Evolutionary conservation across 371 early-diverging fungal species (phyloP), one percentile per base, ranked within the genome.

Genomic region (Saksenaea oblongispora): DNA sequence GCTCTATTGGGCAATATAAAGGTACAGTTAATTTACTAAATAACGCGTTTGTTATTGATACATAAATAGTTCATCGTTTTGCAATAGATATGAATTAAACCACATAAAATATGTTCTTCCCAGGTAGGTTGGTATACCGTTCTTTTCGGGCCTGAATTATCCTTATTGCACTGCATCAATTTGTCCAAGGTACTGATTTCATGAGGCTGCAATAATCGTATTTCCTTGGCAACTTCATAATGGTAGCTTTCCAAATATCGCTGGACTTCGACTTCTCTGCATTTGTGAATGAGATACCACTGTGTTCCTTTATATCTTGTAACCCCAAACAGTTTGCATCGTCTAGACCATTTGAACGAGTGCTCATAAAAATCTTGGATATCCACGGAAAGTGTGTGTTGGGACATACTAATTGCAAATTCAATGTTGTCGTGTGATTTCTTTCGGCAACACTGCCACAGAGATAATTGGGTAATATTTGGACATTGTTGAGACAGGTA

Each of bases 401-500:
- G 51, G 24, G 51, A 22, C 51, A 47, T 47, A 22, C 22, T 17
- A 22, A 47, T 22, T 4, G 11, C 51, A 47, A 47, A 47, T 17
- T 47, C 51, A 22, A 47, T 47, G 7, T 22, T 10, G 3, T 47
- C 51, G 24, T 47, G 22, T 3, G 51, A 47, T 22, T 47, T 47
- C 22, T 47, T 47, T 11, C 51, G 51, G 24, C 51, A 47, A 9
- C 51, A 47, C 22, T 47, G 51, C 51, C 51, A 47, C 51, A 47
- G 11, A 47, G 18, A 22, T 22, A 47, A 22, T 22, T 47, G 7
- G 51, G 22, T 5, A 22, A 47, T 17, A 11, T 22, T 47, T 17
- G 51, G 51, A 22, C 51, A 47, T 10, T 22, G 24, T 11, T 22
- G 51, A 22, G 51, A n/a, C 11, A 47, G 11, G 5, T 47, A 47